These are phyloP conservation scores for Salvia sclarea DNA, from an alignment of 305 asterid species.

Conservation along the genomic window DNA sequence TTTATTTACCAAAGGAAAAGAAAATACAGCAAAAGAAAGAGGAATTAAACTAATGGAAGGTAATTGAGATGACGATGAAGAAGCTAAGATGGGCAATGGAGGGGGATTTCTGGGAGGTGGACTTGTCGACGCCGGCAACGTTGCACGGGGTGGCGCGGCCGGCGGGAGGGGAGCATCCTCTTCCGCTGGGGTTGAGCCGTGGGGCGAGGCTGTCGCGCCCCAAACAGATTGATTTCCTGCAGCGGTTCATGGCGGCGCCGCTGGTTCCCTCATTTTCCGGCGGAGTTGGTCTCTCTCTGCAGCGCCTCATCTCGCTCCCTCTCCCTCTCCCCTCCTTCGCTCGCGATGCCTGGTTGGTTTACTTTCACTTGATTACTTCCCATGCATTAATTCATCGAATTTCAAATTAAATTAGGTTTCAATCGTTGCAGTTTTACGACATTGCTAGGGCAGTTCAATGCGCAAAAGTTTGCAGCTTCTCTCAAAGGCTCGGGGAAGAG, in stretches of 20 bases:
- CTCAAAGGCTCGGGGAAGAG: constrained; percentile 40
- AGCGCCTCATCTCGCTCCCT: constrained; percentile 48
- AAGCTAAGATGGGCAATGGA: constrained; percentile 86
- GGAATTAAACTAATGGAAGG: background rate
- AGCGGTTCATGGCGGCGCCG: constrained; percentile 81
- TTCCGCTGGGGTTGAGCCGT: constrained; percentile 67
- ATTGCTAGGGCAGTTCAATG: constrained; percentile 67
- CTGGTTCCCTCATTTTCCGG: constrained; percentile 58
- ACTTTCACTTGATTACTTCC: background rate
- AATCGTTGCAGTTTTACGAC: constrained; percentile 16
- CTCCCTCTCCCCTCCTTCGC: constrained; percentile 49
- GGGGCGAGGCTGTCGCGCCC: constrained; percentile 66
- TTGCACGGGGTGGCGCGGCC: constrained; percentile 70
- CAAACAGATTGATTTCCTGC: constrained; percentile 76
- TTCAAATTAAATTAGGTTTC: no score
- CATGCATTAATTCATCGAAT: background rate
- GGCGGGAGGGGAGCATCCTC: constrained; percentile 39
- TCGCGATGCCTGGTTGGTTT: constrained; percentile 53
- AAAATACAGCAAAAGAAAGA: background rate
- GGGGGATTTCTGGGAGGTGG: constrained; percentile 74
- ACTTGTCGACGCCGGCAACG: constrained; percentile 70
- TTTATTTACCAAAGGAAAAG: no score
- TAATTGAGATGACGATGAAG: constrained; percentile 44
- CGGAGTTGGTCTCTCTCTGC: constrained; percentile 56
- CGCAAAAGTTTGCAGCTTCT: constrained; percentile 55